Evolutionary conservation across 2,329 filamentous ascomycete genomes (phyloP).

Genomic region (Mycosphaerella arachidis): DNA sequence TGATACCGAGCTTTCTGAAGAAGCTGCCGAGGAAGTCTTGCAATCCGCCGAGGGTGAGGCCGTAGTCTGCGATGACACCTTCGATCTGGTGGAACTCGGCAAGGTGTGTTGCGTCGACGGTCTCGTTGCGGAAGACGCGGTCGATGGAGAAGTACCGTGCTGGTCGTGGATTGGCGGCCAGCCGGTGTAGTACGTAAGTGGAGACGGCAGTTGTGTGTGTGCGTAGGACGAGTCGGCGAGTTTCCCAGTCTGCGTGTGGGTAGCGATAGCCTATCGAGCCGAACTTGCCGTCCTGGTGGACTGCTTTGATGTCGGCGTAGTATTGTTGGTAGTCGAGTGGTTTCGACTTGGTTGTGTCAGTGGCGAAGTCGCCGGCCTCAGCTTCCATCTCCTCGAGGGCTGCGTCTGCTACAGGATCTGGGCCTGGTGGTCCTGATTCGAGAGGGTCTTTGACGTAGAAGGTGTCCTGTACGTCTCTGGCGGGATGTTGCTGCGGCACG

Average conservation of each 20-base stretch:
- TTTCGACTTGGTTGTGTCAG: conserved; percentile 37
- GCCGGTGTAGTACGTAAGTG: conserved; percentile 82
- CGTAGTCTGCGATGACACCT: conserved; percentile 96
- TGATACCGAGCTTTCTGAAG: conserved; percentile 93
- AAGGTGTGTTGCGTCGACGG: conserved; percentile 92
- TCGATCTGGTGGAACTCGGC: conserved; percentile 99
- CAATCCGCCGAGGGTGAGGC: conserved; percentile 82
- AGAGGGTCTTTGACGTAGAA: conserved; percentile 95
- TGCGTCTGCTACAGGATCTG: conserved; percentile 49
- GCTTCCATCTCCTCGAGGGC: conserved; percentile 48
- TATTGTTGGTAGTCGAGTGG: conserved; percentile 71
- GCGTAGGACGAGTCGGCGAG: conserved; percentile 78
- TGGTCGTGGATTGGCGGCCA: conserved; percentile 76
- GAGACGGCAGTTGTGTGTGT: conserved; percentile 95
- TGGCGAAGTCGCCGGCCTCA: conserved; percentile 51
- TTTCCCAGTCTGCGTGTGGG: conserved; percentile 85
- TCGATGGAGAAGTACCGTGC: conserved; percentile 99
- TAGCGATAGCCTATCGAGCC: conserved; percentile 96
- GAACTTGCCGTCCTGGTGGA: conserved; percentile 87
- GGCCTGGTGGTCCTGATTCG: conserved; percentile 62
- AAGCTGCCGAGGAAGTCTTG: conserved; percentile 95
- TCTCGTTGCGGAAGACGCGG: conserved; percentile 95
- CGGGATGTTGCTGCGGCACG: conserved; percentile 95
- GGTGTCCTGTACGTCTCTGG: conserved; percentile 94
- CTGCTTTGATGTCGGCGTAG: conserved; percentile 79